These are phyloP conservation scores for Geotrichum cucujoidarum DNA, from an alignment of 1,139 yeast genomes.

Conservation along the genomic window DNA sequence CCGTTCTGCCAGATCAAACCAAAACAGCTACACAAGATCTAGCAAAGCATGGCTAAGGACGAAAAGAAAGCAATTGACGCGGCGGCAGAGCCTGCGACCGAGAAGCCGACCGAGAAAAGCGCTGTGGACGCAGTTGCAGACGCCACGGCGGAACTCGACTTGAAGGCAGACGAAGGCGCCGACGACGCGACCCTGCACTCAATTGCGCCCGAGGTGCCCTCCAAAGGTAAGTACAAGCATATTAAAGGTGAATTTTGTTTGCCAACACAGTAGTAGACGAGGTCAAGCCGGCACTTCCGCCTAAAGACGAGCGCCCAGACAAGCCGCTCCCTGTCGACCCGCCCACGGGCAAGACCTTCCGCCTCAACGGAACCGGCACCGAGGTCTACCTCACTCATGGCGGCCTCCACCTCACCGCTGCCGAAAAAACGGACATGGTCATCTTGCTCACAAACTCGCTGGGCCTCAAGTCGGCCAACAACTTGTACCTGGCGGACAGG, in stretches of 20 bases:
- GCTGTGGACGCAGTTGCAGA: neutral
- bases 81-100: neutral
- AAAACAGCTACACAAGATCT: neutral
- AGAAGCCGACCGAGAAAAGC: neutral
- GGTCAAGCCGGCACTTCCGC: neutral
- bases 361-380: slow-evolving; percentile 10
- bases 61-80: neutral
- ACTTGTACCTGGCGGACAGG: slow-evolving; percentile 33
- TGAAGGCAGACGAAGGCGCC: neutral
- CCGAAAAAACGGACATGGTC: slow-evolving; percentile 20
- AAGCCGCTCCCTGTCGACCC: slow-evolving; percentile 11
- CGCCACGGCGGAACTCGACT: neutral
- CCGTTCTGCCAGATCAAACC: no score
- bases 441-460: slow-evolving; percentile 35
- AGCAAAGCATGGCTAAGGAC: neutral
- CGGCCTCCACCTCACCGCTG: slow-evolving; percentile 7
- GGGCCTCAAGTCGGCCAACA: slow-evolving; percentile 33
- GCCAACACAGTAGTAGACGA: neutral
- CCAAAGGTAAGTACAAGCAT: slow-evolving; percentile 1
- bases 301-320: neutral
- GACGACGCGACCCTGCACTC: no score
- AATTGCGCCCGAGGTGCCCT: neutral
- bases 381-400: slow-evolving; percentile 18
- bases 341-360: slow-evolving; percentile 16
- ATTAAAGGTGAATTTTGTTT: no score